Conservation (phyloP, 495 filamentous ascomycete species). For the Articulospora tetracladia region DNA sequence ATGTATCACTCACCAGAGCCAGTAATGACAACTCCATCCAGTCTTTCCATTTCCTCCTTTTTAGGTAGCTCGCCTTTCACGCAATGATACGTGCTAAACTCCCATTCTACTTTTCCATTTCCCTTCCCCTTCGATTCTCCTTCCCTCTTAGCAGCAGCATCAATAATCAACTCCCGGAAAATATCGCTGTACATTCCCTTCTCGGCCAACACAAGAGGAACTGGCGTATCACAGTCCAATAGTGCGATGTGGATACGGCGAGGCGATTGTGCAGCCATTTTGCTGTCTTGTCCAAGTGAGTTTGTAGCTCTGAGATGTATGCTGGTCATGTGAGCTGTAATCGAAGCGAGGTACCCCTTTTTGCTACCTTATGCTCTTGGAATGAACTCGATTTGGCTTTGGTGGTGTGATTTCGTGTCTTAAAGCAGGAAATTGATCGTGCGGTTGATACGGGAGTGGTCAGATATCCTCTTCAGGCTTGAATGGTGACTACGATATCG, state of each 20-base stretch:
- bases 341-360: no score
- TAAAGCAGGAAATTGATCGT: no score
- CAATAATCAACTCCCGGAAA: conserved; percentile 56
- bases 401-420: no score
- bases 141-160: conserved; percentile 29
- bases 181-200: conserved; percentile 63
- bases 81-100: conserved; percentile 62
- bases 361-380: no score
- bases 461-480: no score
- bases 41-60: conserved; percentile 48
- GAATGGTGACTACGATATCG: no score
- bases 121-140: background rate
- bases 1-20: conserved; percentile 45
- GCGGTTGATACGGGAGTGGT: no score
- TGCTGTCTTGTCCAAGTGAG: no score
- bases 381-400: no score
- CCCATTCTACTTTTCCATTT: background rate
- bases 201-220: conserved; percentile 49
- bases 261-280: background rate
- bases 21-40: conserved; percentile 77
- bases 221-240: conserved; percentile 73
- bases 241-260: conserved; percentile 63
- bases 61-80: conserved; percentile 36
- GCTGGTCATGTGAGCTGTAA: no score
- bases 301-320: no score